phyloP scores from a whole-genome alignment of 2,329 filamentous ascomycete species.

The Botryotinia convoluta region DNA sequence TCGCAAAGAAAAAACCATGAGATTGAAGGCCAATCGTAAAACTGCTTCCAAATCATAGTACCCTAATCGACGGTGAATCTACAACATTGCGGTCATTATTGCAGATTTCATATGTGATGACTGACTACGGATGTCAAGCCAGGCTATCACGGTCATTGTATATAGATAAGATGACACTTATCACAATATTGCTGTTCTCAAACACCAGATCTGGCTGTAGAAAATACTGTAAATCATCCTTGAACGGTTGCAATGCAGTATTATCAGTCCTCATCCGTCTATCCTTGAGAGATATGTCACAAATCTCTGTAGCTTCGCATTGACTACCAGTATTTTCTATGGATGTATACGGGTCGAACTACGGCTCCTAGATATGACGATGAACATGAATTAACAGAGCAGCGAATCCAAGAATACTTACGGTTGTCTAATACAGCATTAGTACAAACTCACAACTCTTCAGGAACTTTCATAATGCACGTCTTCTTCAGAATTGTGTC shows the following conservation, averaged over 20 bases:
- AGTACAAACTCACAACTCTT: not conserved
- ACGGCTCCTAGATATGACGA: not conserved
- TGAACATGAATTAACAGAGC: not conserved
- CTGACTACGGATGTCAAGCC: too few relatives aligned
- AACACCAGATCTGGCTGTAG: not conserved
- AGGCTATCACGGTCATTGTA: too few relatives aligned
- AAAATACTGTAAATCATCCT: not conserved
- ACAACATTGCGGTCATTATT: too few relatives aligned
- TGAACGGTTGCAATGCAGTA: not conserved
- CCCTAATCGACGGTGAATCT: too few relatives aligned
- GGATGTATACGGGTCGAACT: not conserved
- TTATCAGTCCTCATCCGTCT: not conserved
- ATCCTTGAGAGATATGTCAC: not conserved
- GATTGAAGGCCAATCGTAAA: too few relatives aligned
- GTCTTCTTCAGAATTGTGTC: not conserved
- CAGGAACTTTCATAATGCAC: not conserved
- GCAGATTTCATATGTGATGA: fast-evolving
- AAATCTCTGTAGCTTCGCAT: not conserved
- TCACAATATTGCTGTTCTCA: not conserved
- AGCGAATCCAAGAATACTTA: not conserved
- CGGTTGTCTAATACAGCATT: not conserved
- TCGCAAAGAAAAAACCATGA: too few relatives aligned
- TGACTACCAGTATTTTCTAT: not conserved
- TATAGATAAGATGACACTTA: not conserved
- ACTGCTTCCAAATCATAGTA: too few relatives aligned